Evolutionary conservation across 2,329 filamentous ascomycete genomes (phyloP).

Genomic region (Pseudohalonectria lignicola): DNA sequence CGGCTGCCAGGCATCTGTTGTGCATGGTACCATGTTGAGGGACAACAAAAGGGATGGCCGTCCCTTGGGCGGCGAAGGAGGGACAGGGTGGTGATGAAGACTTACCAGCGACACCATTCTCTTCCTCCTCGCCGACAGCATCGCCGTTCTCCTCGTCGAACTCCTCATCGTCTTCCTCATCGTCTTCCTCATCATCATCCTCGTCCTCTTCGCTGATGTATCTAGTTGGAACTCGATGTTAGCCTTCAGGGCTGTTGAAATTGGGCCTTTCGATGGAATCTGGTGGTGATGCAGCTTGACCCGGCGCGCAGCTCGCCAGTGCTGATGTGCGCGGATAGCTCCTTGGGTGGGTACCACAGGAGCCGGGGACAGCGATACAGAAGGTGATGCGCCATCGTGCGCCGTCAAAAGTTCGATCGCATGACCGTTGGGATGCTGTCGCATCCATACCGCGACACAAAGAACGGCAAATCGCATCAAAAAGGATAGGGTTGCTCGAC

Average conservation of each 20-base stretch:
- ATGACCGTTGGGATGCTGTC: constrained; percentile 2
- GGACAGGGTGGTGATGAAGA: constrained; percentile 1
- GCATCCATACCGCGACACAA: constrained; percentile 7
- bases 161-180: constrained; percentile 26
- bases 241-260: too few relatives aligned
- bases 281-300: too few relatives aligned
- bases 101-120: constrained; percentile 24
- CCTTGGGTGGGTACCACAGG: too few relatives aligned
- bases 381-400: neutral
- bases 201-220: constrained; percentile 16
- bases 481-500: constrained; percentile 11
- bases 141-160: constrained; percentile 25
- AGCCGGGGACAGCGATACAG: too few relatives aligned
- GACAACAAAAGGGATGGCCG: too few relatives aligned
- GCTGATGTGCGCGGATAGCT: too few relatives aligned
- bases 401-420: neutral
- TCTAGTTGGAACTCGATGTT: too few relatives aligned
- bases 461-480: constrained; percentile 16
- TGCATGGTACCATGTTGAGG: too few relatives aligned
- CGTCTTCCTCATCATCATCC: constrained; percentile 13
- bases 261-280: too few relatives aligned
- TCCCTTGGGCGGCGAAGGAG: too few relatives aligned
- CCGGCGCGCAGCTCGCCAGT: too few relatives aligned
- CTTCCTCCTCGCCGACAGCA: constrained; percentile 24
- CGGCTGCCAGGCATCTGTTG: too few relatives aligned